Base-by-base conservation (phyloP, 2,329 filamentous ascomycete genomes). In the Calonectria pseudoreteaudii region DNA sequence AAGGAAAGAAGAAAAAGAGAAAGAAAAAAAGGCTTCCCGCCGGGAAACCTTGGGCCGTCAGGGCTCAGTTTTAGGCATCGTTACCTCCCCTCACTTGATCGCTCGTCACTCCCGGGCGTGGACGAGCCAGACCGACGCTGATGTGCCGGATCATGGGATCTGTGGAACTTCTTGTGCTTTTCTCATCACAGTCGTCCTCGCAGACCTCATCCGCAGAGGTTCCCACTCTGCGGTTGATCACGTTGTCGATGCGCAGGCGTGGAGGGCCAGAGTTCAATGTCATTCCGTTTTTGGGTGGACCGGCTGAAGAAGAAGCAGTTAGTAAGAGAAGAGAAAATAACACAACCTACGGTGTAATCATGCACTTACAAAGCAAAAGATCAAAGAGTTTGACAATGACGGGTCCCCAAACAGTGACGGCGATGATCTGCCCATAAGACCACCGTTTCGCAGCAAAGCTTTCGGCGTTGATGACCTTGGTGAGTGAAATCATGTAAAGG, bases 341-440 rank as follows among this genome's bases (percentile, higher is more conserved):
- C 20, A 23, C 44, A 18, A 23, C 16, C 10, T 16, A 11, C 52
- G 58, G 13, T 23, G 5, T 18, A 44, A 31, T 30, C 23, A 47
- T 10, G 13, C 41, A 76, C 84, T 81, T 77, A 84, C 84, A 84
- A n/a, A 85, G 68, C 16, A 84, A 78, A 4, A 85, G 78, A 47
- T 85, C 82, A 71, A 85, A 83, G n/a, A 85, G 68, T 68, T 85
- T 85, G 52, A 85, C 83, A 68, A 85, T 84, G 72, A 85, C 83
- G 11, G 84, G 84, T 0, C 84, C 84, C 84, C 84, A 85, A 7
- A 85, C 83, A 0, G 84, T 85, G 41, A 85, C 82, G 49, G 84
- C 84, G 52, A 85, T 85, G 68, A 85, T 85, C 69, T 85, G 84
- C 8, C 84, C 84, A 28, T 85, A 85, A 0, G 80, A 82, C 84